These are phyloP conservation scores for Arctium lappa DNA, from an alignment of 129 eudicot genomes.

Conservation along the genomic window DNA sequence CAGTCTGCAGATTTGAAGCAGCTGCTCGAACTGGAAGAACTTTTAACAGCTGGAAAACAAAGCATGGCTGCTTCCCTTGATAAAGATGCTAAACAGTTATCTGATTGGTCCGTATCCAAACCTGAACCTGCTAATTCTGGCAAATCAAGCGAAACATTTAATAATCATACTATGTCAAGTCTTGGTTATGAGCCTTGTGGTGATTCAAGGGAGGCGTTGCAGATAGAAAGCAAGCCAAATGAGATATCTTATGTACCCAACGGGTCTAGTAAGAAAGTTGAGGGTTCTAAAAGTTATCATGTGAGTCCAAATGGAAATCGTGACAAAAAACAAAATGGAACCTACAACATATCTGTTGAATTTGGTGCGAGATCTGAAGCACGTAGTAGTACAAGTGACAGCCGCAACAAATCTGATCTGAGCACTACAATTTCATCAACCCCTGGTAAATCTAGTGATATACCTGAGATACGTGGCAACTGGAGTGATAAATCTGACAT, in stretches of 20 bases:
- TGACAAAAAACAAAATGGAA: slow-evolving; percentile 36
- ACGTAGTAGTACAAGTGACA: slow-evolving; percentile 31
- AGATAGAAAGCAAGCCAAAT: slow-evolving; percentile 34
- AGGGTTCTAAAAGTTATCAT: slow-evolving; percentile 23
- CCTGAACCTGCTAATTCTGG: slow-evolving; percentile 35
- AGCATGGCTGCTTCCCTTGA: slow-evolving; percentile 37
- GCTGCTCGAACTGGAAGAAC: slow-evolving; percentile 89
- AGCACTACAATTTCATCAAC: slow-evolving; percentile 34
- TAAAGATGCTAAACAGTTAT: slow-evolving; percentile 32
- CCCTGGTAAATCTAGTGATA: slow-evolving; percentile 41
- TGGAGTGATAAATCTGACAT: slow-evolving; percentile 37
- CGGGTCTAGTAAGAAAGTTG: slow-evolving; percentile 39
- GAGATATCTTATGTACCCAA: slow-evolving; percentile 30
- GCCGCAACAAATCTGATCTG: slow-evolving; percentile 35
- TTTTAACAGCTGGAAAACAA: slow-evolving; percentile 53
- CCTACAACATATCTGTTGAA: slow-evolving; percentile 29
- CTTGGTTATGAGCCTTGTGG: slow-evolving; percentile 32
- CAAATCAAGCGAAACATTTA: slow-evolving; percentile 37
- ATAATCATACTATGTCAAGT: slow-evolving; percentile 29
- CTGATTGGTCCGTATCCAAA: slow-evolving; percentile 40
- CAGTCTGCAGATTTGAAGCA: slow-evolving; percentile 87
- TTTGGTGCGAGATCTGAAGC: slow-evolving; percentile 41
- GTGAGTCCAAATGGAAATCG: slow-evolving; percentile 41
- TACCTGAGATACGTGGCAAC: slow-evolving; percentile 37
- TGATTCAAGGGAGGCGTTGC: slow-evolving; percentile 38